These are phyloP conservation scores for Fraxinus ornus DNA, from an alignment of 305 asterid genomes.

Conservation along the genomic window DNA sequence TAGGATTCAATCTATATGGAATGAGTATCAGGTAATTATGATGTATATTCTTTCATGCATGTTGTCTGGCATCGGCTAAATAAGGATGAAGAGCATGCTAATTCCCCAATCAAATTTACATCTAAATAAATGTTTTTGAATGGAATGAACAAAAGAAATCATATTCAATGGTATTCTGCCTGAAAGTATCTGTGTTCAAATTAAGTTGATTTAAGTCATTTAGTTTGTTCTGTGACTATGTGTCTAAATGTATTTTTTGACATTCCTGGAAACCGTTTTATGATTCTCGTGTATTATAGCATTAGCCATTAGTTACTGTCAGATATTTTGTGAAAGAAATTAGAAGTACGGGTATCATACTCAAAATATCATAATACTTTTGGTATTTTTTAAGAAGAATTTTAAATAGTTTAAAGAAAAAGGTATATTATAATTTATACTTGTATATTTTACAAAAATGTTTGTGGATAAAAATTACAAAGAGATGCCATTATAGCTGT, in stretches of 20 bases:
- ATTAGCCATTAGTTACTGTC: neutral
- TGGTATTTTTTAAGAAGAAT: too few species aligned
- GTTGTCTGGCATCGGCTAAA: neutral
- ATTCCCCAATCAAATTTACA: neutral
- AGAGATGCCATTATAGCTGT: neutral
- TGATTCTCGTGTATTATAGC: neutral
- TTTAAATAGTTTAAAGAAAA: too few species aligned
- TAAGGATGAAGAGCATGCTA: neutral
- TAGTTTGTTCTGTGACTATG: neutral
- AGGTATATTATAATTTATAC: neutral
- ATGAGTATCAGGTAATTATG: constrained; percentile 32
- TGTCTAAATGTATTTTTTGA: neutral
- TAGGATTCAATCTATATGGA: constrained; percentile 17
- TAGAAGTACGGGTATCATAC: neutral
- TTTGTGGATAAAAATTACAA: neutral
- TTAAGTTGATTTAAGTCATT: neutral
- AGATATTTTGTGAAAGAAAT: neutral
- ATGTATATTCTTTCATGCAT: neutral
- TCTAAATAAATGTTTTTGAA: neutral
- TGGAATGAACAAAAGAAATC: neutral
- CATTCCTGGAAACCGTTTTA: neutral
- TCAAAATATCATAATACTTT: too few species aligned
- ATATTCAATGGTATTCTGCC: neutral
- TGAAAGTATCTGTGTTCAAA: neutral
- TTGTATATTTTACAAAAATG: neutral